Evolutionary conservation across 2,329 filamentous ascomycete genomes (phyloP).

Genomic region (Blumeria hordei): DNA sequence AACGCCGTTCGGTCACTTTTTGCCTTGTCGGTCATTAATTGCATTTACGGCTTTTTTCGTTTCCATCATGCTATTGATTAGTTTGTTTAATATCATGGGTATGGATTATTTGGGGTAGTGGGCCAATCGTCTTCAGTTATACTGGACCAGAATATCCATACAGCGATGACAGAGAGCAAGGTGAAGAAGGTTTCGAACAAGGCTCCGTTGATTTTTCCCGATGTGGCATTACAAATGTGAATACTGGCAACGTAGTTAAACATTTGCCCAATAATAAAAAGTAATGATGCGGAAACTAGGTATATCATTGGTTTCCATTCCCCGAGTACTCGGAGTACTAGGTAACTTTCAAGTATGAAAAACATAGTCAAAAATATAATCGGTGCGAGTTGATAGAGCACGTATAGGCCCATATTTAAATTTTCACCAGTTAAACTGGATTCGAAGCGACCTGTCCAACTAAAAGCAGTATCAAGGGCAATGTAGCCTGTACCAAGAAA

Average conservation of each 20-base stretch:
- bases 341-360: constrained; percentile 58
- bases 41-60: too few species aligned
- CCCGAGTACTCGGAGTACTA: constrained; percentile 68
- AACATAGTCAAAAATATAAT: constrained; percentile 75
- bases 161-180: constrained; percentile 50
- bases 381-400: constrained; percentile 75
- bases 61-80: not conserved
- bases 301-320: constrained; percentile 88
- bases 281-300: constrained; percentile 43
- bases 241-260: constrained; percentile 90
- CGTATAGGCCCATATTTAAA: constrained; percentile 68
- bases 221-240: constrained; percentile 65
- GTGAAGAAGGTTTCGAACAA: constrained; percentile 90
- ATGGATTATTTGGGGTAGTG: constrained; percentile 19
- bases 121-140: constrained; percentile 99
- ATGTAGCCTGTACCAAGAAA: constrained; percentile 90
- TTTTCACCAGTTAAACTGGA: constrained; percentile 32
- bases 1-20: too few species aligned
- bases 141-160: constrained; percentile 96
- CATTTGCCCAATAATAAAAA: constrained; percentile 81
- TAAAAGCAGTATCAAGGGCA: constrained; percentile 73
- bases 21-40: too few species aligned
- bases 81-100: constrained; percentile 10
- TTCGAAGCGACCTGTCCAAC: constrained; percentile 61
- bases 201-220: constrained; percentile 74